Evolutionary conservation across 805 yeast genomes (phyloP), one percentile per base, ranked within the genome.

Genomic region (Sungouiella thailandica): DNA sequence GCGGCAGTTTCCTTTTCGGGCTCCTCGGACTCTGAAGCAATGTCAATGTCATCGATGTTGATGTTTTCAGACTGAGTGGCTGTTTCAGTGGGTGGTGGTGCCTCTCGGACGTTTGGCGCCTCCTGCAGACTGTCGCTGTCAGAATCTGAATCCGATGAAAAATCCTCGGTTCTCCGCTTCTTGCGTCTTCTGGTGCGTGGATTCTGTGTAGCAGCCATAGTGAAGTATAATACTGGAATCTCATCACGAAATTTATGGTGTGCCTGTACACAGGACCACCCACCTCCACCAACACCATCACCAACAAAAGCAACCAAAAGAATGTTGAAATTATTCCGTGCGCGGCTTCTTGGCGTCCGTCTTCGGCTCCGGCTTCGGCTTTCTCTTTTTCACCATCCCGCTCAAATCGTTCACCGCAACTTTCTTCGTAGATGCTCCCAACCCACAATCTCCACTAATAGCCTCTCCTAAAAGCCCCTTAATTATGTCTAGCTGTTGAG

Each of bases 141-240:
- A 1, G 78, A 71, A 23, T 64, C 69, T 2, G 76, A 69, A 27
- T 66, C 66, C 12, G 74, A 71, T 0, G 83, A 79, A 19, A 78
- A 75, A 44, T 80, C 87, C 32, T 80, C 86, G 0, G 90, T 82
- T 78, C 89, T 81, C 75, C 88, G 78, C 76, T 80, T 82, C 72
- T 81, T 81, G 51, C 80, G 68, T 42, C 84, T 73, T 48, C 84
- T 68, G 25, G 37, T 45, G 28, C 39, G 36, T n/a, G 30, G 25
- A 23, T 35, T 41, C 18, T 41, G 41, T 10, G 37, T 18, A 5
- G 40, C 37, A 5, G 44, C 44, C 44, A 40, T 40, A 8, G 25
- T 19, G 32, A 14, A 20, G 19, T n/a, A n/a, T n/a, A n/a, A n/a
- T n/a, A n/a, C n/a, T n/a, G n/a, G n/a, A n/a, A n/a, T n/a, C n/a